A percentile compares a stretch with the other conserved stretches of the same genome.
phyloP scores from a whole-genome alignment of 2,329 filamentous ascomycete species.

The Hirsutella rhossiliensis region DNA sequence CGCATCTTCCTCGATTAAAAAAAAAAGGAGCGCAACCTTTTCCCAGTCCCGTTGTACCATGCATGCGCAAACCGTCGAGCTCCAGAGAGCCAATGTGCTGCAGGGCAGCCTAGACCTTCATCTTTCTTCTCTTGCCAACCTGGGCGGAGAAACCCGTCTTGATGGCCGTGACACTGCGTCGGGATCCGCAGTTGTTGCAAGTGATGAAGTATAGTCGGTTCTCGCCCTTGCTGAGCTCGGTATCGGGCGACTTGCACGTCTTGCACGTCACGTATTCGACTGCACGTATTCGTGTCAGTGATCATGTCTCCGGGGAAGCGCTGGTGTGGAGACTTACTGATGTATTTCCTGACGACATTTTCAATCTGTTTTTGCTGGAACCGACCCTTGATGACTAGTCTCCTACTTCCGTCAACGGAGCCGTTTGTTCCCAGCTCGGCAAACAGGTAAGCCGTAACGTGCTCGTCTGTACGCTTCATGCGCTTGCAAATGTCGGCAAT shows the following conservation, averaged over 20 bases:
- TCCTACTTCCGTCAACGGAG: slow-evolving; percentile 83
- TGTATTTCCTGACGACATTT: slow-evolving; percentile 91
- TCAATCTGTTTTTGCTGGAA: slow-evolving; percentile 99
- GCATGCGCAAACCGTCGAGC: background rate
- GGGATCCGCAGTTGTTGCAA: slow-evolving; percentile 70
- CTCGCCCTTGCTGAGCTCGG: slow-evolving; percentile 95
- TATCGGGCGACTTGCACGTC: slow-evolving; percentile 90
- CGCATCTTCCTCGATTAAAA: background rate
- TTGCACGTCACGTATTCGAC: slow-evolving; percentile 99
- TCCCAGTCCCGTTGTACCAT: background rate
- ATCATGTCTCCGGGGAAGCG: background rate
- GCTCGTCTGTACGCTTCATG: slow-evolving; percentile 98
- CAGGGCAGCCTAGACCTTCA: slow-evolving; percentile 52
- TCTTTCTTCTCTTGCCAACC: slow-evolving; percentile 96
- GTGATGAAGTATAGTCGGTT: slow-evolving; percentile 99
- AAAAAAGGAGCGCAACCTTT: background rate
- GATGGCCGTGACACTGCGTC: slow-evolving; percentile 90
- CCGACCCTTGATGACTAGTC: slow-evolving; percentile 96
- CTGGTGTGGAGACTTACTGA: slow-evolving; percentile 46
- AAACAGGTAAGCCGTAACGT: slow-evolving; percentile 93
- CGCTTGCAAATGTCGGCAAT: slow-evolving; percentile 97
- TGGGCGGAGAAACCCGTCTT: slow-evolving; percentile 99
- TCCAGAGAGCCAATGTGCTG: background rate
- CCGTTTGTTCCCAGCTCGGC: slow-evolving; percentile 96
- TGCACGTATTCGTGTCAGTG: slow-evolving; percentile 15